Evolutionary conservation across 2,329 filamentous ascomycete species (phyloP).

Genomic region (Colletotrichum noveboracense): DNA sequence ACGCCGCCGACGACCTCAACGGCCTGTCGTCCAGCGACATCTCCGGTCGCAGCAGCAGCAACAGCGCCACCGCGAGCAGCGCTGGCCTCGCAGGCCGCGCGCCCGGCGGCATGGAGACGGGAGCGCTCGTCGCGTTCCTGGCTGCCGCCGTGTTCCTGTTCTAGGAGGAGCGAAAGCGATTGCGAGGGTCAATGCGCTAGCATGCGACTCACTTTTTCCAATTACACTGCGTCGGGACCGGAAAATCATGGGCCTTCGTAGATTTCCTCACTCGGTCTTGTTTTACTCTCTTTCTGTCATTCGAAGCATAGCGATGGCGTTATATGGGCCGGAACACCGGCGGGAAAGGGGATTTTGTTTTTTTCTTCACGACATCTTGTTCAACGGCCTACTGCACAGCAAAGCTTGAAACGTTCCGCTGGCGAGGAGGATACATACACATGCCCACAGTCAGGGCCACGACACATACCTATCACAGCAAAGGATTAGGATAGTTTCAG

Average conservation of each 20-base stretch:
- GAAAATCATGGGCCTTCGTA: not conserved
- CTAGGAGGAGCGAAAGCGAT: constrained; percentile 21
- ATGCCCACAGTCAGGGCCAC: not conserved
- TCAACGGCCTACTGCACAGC: not conserved
- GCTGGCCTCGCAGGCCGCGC: constrained; percentile 12
- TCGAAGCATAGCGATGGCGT: constrained; percentile 34
- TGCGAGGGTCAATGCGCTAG: not conserved
- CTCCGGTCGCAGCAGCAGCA: constrained; percentile 36
- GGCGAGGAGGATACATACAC: not conserved
- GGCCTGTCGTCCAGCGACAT: constrained; percentile 41
- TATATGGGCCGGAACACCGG: not conserved
- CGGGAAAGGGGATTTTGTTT: not conserved
- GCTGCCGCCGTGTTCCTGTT: constrained; percentile 44
- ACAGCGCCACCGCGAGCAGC: constrained; percentile 22
- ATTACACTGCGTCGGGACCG: not conserved
- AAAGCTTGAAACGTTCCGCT: not conserved
- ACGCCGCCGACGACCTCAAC: constrained; percentile 73
- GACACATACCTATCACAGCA: not conserved
- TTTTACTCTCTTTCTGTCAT: not conserved
- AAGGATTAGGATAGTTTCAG: not conserved
- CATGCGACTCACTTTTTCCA: not conserved
- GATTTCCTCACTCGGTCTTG: not conserved
- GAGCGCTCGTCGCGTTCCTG: constrained; percentile 49
- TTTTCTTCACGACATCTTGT: not conserved
- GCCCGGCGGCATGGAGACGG: constrained; percentile 32